Percentiles rank a stretch among this genome's conserved stretches.
Conservation (phyloP, 768 basidiomycete genomes). For the Suillus plorans region DNA sequence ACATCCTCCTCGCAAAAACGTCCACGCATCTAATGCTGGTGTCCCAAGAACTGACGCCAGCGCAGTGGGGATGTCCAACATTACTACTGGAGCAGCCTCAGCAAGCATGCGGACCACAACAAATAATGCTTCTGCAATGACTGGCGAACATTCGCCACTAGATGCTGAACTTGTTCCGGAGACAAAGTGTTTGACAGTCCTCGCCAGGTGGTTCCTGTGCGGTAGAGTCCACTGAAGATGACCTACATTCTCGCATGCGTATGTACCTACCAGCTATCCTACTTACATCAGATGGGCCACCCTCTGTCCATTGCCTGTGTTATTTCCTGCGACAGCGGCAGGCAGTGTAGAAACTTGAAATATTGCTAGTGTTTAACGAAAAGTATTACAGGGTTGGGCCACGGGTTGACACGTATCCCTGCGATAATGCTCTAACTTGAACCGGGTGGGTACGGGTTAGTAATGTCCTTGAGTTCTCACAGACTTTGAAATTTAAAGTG, state of each 20-base stretch:
- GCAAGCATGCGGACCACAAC: neutral
- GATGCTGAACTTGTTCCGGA: neutral
- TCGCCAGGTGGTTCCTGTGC: neutral
- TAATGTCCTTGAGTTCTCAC: no score
- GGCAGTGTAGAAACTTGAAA: no score
- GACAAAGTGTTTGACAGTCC: neutral
- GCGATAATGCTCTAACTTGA: no score
- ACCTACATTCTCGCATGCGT: neutral
- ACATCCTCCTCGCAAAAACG: neutral
- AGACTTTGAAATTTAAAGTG: no score
- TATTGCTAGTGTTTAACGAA: no score
- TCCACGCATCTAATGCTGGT: neutral
- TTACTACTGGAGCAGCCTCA: neutral
- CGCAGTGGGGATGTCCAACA: neutral
- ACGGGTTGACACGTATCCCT: no score
- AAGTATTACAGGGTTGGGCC: no score
- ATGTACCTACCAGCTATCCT: neutral
- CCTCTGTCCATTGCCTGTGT: neutral
- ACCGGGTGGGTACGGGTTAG: no score
- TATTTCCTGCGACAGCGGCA: no score
- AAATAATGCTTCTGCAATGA: neutral
- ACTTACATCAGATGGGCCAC: no score
- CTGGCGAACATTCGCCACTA: neutral
- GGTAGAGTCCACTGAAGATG: neutral
- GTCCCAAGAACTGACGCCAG: neutral